Evolutionary conservation across 2,329 filamentous ascomycete species (phyloP).

Genomic region (Penicillium sp.): DNA sequence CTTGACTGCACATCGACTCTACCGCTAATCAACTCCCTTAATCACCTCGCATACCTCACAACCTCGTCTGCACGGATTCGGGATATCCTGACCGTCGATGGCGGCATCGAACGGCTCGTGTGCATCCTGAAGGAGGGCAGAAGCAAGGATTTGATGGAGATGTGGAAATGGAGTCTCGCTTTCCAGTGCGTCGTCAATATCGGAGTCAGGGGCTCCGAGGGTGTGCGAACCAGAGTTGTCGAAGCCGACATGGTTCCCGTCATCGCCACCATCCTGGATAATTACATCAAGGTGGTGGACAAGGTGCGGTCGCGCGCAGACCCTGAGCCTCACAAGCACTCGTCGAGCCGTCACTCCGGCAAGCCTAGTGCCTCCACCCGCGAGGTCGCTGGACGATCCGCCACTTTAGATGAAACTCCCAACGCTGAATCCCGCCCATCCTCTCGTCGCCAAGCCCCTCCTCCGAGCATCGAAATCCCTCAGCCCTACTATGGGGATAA

Average conservation of each 20-base stretch:
- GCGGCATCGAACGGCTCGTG: constrained; percentile 92
- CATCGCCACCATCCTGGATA: constrained; percentile 96
- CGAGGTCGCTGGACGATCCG: constrained; percentile 30
- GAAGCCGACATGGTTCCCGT: constrained; percentile 99
- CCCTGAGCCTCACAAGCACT: constrained; percentile 67
- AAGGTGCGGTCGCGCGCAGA: constrained; percentile 87
- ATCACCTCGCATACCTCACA: constrained; percentile 97
- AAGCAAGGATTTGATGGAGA: constrained; percentile 98
- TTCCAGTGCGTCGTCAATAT: constrained; percentile 99
- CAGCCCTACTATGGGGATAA: constrained; percentile 57
- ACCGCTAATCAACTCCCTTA: constrained; percentile 97
- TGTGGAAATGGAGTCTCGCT: constrained; percentile 99
- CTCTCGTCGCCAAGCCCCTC: constrained; percentile 77
- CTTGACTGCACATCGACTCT: constrained; percentile 98
- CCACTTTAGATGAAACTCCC: constrained; percentile 56
- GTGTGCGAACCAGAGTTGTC: constrained; percentile 90
- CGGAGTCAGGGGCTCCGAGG: constrained; percentile 91
- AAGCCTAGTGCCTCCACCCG: constrained; percentile 31
- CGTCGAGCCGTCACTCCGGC: constrained; percentile 34
- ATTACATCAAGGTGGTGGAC: constrained; percentile 96
- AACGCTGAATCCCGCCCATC: constrained; percentile 59
- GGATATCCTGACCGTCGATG: constrained; percentile 97
- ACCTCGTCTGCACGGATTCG: constrained; percentile 96
- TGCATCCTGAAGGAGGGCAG: constrained; percentile 97
- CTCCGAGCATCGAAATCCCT: constrained; percentile 81